Conservation (phyloP, 352 stramenopile species). For the Pythium grandisporangium region DNA sequence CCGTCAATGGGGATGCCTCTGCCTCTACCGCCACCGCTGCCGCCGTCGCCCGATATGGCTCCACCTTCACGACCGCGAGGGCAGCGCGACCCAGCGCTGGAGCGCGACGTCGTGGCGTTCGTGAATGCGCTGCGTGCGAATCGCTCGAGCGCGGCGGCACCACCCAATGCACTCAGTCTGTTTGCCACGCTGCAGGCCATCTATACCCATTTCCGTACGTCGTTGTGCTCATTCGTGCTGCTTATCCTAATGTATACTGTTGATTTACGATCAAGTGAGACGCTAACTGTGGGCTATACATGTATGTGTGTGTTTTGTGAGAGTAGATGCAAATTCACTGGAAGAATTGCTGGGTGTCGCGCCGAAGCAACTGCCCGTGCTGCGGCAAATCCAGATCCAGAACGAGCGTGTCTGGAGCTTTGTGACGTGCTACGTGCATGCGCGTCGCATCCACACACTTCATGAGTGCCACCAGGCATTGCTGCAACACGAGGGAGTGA, state of each 20-base stretch:
- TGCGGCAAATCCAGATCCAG: conserved; percentile 49
- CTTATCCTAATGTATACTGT: too few relatives aligned
- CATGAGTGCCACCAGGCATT: conserved; percentile 66
- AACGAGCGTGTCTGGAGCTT: conserved; percentile 78
- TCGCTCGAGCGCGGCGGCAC: conserved; percentile 32
- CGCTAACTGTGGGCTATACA: too few relatives aligned
- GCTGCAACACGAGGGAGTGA: conserved; percentile 53
- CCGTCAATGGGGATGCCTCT: background rate
- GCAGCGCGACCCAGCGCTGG: conserved; percentile 6
- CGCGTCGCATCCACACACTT: conserved; percentile 60
- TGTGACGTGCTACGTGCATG: conserved; percentile 68
- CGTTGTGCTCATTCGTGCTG: too few relatives aligned
- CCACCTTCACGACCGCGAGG: background rate
- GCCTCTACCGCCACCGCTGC: background rate
- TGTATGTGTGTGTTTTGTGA: background rate
- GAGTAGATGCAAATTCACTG: background rate
- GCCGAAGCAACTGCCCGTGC: conserved; percentile 30
- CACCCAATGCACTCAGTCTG: conserved; percentile 49
- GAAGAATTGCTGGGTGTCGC: conserved; percentile 39
- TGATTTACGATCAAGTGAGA: too few relatives aligned
- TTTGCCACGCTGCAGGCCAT: conserved; percentile 35
- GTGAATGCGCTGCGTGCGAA: conserved; percentile 38
- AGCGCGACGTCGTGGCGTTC: conserved; percentile 52
- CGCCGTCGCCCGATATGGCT: too few relatives aligned
- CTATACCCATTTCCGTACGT: conserved; percentile 56